Evolutionary conservation across 2,329 filamentous ascomycete genomes (phyloP), one percentile per base, ranked within the genome.

Genomic region (Annulohypoxylon truncatum): DNA sequence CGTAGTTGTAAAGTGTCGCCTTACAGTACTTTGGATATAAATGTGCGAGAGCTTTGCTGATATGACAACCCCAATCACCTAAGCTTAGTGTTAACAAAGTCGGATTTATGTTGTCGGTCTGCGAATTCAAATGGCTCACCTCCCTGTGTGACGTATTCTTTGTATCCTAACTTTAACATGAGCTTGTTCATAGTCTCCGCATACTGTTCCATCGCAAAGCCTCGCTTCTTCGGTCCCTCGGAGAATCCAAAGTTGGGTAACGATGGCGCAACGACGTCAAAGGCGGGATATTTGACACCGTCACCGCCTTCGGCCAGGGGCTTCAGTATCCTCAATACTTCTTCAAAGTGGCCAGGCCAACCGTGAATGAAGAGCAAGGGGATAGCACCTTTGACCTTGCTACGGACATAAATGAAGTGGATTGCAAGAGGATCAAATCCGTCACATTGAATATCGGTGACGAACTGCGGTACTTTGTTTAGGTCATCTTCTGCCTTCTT

Each of bases 61-160:
- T 85, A 71, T 84, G 82, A 74, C 84, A 88, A 15, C 90, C 91
- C 90, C 89, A 92, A 73, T 93, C 90, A 26, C 91, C 91, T 67
- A 54, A 26, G 42, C 0, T 35, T 9, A 12, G 8, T 28, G 51
- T 53, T 12, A 61, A 10, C 5, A 3, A 4, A 46, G 10, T 38
- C 35, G 0, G 7, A 22, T 12, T 29, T 4, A 5, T 53, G 22
- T 12, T 15, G 5, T 42, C 15, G 6, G 7, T 26, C 7, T 12
- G 18, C 20, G 3, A 13, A 3, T 15, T 20, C 5, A 3, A 44
- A 35, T 18, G 1, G 3, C 57, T 46, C 56, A 76, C 75, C 76
- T 52, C 55, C 72, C 55, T 74, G 73, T 5, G 71, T 72, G 18
- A 74, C 83, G 64, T 90, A 92, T 78, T 87, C 80, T 2, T 82